Evolutionary conservation across 805 yeast species (phyloP).

Genomic region (Naumovozyma baii): DNA sequence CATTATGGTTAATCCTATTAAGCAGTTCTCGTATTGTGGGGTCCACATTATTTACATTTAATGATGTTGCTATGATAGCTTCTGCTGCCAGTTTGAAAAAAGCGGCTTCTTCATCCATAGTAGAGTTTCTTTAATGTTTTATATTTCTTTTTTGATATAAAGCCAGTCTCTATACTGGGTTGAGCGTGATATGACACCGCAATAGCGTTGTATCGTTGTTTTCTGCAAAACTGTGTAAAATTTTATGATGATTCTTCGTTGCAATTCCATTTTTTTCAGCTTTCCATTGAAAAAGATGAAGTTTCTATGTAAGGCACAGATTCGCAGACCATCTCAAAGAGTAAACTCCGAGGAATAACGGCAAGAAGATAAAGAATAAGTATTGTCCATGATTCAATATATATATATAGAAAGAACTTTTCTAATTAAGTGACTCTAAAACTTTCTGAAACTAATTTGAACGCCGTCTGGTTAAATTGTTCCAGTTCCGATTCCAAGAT

Average conservation of each 20-base stretch:
- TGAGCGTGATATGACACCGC: not conserved
- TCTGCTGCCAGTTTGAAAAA: conserved; percentile 27
- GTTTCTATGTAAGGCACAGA: no score
- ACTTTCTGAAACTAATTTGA: conserved; percentile 9
- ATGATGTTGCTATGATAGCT: conserved; percentile 25
- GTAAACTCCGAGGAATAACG: no score
- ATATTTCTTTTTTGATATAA: no score
- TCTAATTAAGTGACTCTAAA: conserved; percentile 11
- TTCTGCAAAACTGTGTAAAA: not conserved
- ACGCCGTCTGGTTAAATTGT: conserved; percentile 17
- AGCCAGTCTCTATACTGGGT: no score
- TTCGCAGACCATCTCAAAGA: no score
- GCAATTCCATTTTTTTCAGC: no score
- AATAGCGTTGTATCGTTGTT: not conserved
- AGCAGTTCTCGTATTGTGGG: conserved; percentile 25
- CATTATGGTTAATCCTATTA: conserved; percentile 17
- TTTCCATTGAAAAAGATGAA: no score
- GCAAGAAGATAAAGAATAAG: no score
- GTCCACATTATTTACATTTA: conserved; percentile 19
- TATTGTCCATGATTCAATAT: no score
- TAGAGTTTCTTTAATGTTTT: not conserved
- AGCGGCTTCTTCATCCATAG: conserved; percentile 22
- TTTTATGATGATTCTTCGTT: no score
- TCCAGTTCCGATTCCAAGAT: conserved; percentile 16
- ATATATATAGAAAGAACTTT: no score